A percentile compares a stretch with the other conserved stretches of the same genome.
These are phyloP conservation scores for Paraphaeosphaeria minitans DNA, from an alignment of 2,329 filamentous ascomycete genomes.

Conservation along the genomic window DNA sequence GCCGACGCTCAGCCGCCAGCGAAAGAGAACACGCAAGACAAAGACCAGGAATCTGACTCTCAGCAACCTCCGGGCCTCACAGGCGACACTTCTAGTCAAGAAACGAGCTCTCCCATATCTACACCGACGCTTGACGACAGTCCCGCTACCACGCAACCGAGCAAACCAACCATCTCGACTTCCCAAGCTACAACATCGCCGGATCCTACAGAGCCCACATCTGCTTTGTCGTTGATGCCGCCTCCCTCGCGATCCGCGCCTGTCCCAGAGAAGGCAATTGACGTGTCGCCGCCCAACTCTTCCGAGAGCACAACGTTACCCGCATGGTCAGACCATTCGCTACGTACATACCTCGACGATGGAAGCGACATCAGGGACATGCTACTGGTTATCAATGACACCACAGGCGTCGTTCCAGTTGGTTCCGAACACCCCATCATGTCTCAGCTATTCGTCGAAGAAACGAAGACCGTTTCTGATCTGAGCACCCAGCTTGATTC, in stretches of 20 bases:
- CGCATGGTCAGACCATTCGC: conserved; percentile 83
- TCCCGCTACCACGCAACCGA: conserved; percentile 34
- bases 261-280: conserved; percentile 30
- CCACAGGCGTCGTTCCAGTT: conserved; percentile 78
- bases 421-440: conserved; percentile 85
- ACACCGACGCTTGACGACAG: conserved; percentile 42
- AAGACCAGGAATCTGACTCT: conserved; percentile 36
- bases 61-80: conserved; percentile 67
- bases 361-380: conserved; percentile 87
- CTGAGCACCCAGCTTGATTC: conserved; percentile 90
- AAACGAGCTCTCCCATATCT: conserved; percentile 50
- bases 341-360: conserved; percentile 90
- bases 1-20: conserved; percentile 51
- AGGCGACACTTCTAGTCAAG: conserved; percentile 73
- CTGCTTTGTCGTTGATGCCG: conserved; percentile 23
- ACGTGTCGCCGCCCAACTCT: conserved; percentile 35
- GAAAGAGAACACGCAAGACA: conserved; percentile 20
- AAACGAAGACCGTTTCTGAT: conserved; percentile 82
- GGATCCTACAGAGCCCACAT: conserved; percentile 31
- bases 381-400: conserved; percentile 90
- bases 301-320: conserved; percentile 59
- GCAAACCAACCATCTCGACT: conserved; percentile 28
- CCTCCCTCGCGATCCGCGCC: conserved; percentile 47
- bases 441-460: conserved; percentile 79
- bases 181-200: conserved; percentile 24